Percentiles rank a stretch among this genome's conserved stretches.
phyloP scores from a whole-genome alignment of 495 filamentous ascomycete species.

The Cudoniella acicularis region DNA sequence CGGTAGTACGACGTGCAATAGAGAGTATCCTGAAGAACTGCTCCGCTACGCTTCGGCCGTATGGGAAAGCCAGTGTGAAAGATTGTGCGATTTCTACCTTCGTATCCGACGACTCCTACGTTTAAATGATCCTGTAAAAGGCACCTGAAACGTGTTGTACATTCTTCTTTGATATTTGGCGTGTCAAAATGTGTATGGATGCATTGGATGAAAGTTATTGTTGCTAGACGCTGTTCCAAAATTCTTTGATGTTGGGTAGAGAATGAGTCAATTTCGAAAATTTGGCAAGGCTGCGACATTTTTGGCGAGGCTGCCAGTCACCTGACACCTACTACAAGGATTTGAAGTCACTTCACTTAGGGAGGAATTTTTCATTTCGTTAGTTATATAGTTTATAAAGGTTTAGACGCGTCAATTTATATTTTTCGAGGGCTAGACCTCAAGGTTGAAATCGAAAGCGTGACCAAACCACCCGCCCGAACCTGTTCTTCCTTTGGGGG shows the following conservation, averaged over 20 bases:
- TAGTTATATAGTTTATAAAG: too few relatives aligned
- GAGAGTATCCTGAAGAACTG: not conserved
- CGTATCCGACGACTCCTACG: constrained; percentile 27
- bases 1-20: not conserved
- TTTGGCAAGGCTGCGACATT: constrained; percentile 1
- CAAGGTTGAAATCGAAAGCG: too few relatives aligned
- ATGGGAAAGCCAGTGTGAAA: constrained; percentile 19
- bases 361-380: too few relatives aligned
- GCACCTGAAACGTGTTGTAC: constrained; percentile 1
- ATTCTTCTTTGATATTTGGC: constrained; percentile 13
- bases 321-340: too few relatives aligned
- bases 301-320: constrained; percentile 4
- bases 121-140: constrained; percentile 18
- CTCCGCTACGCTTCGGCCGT: not conserved
- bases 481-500: too few relatives aligned
- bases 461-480: too few relatives aligned
- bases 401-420: too few relatives aligned
- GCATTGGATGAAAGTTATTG: not conserved
- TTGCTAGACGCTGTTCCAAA: not conserved
- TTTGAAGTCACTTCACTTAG: too few relatives aligned
- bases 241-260: not conserved
- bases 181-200: not conserved
- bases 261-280: not conserved
- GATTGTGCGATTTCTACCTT: constrained; percentile 4
- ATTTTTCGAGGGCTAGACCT: too few relatives aligned